Evolutionary conservation across 2,329 filamentous ascomycete genomes (phyloP).

Genomic region (Arthrobotrys entomopaga): DNA sequence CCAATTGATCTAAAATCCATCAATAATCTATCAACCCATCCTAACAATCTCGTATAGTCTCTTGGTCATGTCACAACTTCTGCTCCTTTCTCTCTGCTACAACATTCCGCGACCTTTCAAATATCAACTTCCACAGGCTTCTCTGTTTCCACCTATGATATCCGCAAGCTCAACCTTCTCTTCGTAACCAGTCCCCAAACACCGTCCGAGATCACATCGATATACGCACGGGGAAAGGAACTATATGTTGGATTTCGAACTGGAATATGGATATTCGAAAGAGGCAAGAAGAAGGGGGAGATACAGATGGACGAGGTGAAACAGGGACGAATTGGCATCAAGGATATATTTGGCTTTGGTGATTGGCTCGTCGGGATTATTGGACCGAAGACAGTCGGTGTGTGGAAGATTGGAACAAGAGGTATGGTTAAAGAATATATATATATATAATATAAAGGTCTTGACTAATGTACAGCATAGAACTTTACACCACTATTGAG

Average conservation of each 20-base stretch:
- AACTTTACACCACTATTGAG: conserved; percentile 52
- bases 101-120: conserved; percentile 92
- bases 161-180: conserved; percentile 87
- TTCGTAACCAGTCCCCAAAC: conserved; percentile 94
- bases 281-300: conserved; percentile 84
- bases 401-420: conserved; percentile 84
- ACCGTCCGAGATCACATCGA: conserved; percentile 70
- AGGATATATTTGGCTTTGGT: conserved; percentile 82
- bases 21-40: conserved; percentile 1
- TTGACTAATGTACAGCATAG: conserved; percentile 13
- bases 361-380: conserved; percentile 89
- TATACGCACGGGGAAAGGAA: conserved; percentile 52
- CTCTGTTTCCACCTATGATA: conserved; percentile 93
- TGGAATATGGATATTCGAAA: conserved; percentile 90
- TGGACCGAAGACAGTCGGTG: conserved; percentile 75
- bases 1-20: background rate
- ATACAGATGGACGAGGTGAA: conserved; percentile 70
- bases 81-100: conserved; percentile 83
- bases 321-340: conserved; percentile 63
- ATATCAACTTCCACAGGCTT: conserved; percentile 94
- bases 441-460: background rate
- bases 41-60: conserved; percentile 69
- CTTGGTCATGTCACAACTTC: conserved; percentile 94
- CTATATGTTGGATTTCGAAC: conserved; percentile 61
- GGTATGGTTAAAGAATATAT: conserved; percentile 65